Percentiles rank a stretch among this genome's conserved stretches.
These are phyloP conservation scores for Polytrichum commune DNA, from an alignment of 225 moss, liverwort and hornwort species.

Conservation along the genomic window DNA sequence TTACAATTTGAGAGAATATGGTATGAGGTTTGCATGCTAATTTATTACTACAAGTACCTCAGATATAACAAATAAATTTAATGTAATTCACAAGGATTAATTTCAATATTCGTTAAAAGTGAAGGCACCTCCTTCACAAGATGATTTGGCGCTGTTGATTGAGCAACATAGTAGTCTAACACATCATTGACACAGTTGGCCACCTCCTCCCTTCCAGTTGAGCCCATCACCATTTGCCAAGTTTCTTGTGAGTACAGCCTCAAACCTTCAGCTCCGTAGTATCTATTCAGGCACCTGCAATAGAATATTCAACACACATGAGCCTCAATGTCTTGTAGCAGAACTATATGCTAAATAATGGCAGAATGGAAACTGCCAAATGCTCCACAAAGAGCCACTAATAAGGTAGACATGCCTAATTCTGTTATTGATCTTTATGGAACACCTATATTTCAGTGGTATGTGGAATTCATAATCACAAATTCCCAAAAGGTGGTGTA, in stretches of 20 bases:
- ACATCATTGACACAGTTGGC: constrained; percentile 55
- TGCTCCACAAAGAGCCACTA: no score
- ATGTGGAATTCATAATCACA: no score
- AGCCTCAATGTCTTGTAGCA: background rate
- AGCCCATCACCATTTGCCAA: constrained; percentile 73
- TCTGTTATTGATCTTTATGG: no score
- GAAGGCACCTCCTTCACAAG: constrained; percentile 65
- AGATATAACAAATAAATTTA: background rate
- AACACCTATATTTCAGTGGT: no score
- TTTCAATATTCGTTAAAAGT: background rate
- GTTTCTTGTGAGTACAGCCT: constrained; percentile 84
- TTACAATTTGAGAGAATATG: no score
- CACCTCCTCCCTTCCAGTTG: constrained; percentile 70
- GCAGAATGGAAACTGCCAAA: no score
- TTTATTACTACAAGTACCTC: background rate
- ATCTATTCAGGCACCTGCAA: constrained; percentile 80
- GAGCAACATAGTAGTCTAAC: constrained; percentile 62
- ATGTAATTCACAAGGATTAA: background rate
- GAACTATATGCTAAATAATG: no score
- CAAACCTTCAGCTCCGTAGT: constrained; percentile 81
- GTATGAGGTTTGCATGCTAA: no score
- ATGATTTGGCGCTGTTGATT: constrained; percentile 62
- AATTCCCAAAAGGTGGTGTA: no score
- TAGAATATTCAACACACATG: constrained; percentile 2
- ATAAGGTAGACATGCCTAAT: no score